Conservation (phyloP, 768 basidiomycete species). For the Rhodotorula graminis region DNA sequence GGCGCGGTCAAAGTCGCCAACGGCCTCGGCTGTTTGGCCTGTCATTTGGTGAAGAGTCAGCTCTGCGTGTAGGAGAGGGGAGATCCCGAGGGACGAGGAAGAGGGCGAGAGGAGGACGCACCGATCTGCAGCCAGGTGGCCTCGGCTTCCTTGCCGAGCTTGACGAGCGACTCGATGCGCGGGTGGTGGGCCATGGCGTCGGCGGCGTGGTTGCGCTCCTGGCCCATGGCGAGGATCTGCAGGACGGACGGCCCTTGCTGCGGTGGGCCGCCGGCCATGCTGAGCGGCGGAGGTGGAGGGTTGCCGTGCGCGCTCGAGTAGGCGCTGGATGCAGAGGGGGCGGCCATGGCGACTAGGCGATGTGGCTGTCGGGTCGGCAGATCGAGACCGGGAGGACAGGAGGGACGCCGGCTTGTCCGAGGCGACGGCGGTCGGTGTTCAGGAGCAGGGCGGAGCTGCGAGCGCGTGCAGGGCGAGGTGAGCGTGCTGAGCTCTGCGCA, state of each 20-base stretch:
- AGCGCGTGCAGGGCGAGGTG: too few species aligned
- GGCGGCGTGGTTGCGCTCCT: constrained; percentile 38
- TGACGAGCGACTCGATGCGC: constrained; percentile 36
- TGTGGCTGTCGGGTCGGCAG: not conserved
- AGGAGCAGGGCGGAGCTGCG: too few species aligned
- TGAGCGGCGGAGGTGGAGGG: constrained; percentile 33
- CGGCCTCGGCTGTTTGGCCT: constrained; percentile 93
- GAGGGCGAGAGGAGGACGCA: not conserved
- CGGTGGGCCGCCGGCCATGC: constrained; percentile 30
- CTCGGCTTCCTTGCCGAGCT: constrained; percentile 42
- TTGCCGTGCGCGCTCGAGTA: constrained; percentile 22
- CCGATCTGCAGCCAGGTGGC: constrained; percentile 42
- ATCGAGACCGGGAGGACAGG: not conserved
- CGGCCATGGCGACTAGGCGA: not conserved
- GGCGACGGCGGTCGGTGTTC: too few species aligned
- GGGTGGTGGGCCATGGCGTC: constrained; percentile 38
- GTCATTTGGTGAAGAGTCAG: constrained; percentile 17
- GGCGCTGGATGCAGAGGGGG: not conserved
- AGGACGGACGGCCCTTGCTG: constrained; percentile 36
- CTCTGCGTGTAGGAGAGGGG: too few species aligned
- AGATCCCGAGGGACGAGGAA: too few species aligned
- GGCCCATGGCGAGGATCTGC: constrained; percentile 37
- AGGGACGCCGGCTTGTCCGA: not conserved
- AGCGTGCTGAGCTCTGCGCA: too few species aligned
- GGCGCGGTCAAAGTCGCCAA: constrained; percentile 89